phyloP scores from a whole-genome alignment of 2,329 filamentous ascomycete species.

The Emmonsia crescens region DNA sequence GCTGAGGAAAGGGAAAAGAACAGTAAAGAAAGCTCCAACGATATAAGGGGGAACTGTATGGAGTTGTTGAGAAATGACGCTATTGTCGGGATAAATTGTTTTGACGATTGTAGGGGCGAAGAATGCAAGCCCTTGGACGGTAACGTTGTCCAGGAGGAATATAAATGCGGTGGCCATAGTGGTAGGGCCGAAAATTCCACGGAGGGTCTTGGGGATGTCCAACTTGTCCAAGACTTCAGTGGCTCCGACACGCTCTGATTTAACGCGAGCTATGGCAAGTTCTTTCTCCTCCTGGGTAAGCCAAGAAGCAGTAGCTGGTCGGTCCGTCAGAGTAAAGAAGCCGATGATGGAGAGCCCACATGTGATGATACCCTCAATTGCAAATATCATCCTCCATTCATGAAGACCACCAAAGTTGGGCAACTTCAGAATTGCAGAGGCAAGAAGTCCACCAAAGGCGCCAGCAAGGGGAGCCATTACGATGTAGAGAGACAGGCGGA shows the following conservation, averaged over 20 bases:
- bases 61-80: conserved; percentile 27
- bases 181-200: conserved; percentile 9
- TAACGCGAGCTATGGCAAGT: conserved; percentile 9
- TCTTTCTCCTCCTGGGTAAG: conserved; percentile 10
- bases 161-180: conserved; percentile 9
- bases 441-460: conserved; percentile 59
- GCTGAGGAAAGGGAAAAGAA: conserved; percentile 9
- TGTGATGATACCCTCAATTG: conserved; percentile 12
- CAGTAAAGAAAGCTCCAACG: conserved; percentile 8
- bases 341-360: conserved; percentile 7
- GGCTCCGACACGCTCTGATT: conserved; percentile 10
- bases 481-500: conserved; percentile 57
- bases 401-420: conserved; percentile 7
- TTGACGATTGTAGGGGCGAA: conserved; percentile 11
- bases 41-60: conserved; percentile 12
- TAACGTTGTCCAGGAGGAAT: conserved; percentile 56
- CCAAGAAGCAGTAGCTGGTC: conserved; percentile 9
- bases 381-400: conserved; percentile 12
- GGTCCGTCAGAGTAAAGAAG: conserved; percentile 9
- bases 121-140: conserved; percentile 53
- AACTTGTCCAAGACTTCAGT: conserved; percentile 10
- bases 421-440: conserved; percentile 28
- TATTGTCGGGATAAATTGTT: conserved; percentile 6
- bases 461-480: conserved; percentile 61
- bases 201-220: conserved; percentile 5